These are phyloP conservation scores for Nakaseomyces kungkrabaensis DNA, from an alignment of 1,139 yeast species.

Conservation along the genomic window DNA sequence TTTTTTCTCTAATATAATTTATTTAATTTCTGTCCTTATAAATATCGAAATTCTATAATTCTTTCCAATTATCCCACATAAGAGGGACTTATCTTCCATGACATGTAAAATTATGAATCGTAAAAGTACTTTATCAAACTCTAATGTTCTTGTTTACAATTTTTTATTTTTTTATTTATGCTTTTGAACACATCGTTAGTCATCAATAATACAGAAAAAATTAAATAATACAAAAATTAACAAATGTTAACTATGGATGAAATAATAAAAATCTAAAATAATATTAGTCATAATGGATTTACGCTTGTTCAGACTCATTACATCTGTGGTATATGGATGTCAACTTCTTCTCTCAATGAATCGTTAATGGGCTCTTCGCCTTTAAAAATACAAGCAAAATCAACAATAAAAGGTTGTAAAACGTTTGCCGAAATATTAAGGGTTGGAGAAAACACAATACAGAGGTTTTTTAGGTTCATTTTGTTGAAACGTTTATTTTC, in stretches of 20 bases:
- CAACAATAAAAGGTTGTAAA: constrained; percentile 51
- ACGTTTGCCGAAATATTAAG: constrained; percentile 61
- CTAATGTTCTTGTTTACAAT: neutral
- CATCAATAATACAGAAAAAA: neutral
- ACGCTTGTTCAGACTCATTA: constrained; percentile 2
- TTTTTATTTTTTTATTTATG: neutral
- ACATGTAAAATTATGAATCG: no score
- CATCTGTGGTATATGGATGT: constrained; percentile 31
- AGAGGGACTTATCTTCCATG: no score
- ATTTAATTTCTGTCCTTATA: neutral
- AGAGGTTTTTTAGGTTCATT: constrained; percentile 71
- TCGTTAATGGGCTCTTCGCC: constrained; percentile 35
- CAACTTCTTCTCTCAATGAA: constrained; percentile 28
- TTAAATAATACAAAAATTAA: constrained; percentile 2
- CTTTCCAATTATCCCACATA: no score
- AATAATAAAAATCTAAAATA: neutral
- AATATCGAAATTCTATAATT: no score
- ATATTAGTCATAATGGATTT: neutral
- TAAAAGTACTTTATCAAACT: no score
- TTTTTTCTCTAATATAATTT: neutral
- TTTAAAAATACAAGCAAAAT: constrained; percentile 56
- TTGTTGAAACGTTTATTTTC: constrained; percentile 57
- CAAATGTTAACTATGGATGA: neutral
- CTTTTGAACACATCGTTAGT: neutral
- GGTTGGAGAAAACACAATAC: constrained; percentile 83